phyloP scores from a whole-genome alignment of 495 filamentous ascomycete species.

The Aspergillus wentii region DNA sequence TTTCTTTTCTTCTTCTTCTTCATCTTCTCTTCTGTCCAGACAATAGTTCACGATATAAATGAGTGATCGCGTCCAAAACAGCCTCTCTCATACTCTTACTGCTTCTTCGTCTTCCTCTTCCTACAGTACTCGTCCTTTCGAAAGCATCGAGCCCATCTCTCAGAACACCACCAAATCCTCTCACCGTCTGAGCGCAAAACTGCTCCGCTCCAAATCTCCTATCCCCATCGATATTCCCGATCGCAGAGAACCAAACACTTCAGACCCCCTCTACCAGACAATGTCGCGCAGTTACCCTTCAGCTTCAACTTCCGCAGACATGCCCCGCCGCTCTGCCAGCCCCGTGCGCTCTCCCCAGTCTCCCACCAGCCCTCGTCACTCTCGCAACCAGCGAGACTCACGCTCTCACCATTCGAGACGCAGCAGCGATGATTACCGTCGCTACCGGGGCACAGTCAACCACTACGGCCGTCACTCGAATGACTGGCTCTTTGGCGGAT shows the following conservation, averaged over 20 bases:
- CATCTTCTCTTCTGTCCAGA: no score
- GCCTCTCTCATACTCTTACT: no score
- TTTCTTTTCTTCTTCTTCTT: no score
- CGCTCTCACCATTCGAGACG: conserved; percentile 16
- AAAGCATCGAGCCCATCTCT: no score
- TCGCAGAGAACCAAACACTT: not conserved
- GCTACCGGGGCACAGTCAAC: conserved; percentile 37
- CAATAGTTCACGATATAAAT: no score
- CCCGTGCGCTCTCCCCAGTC: conserved; percentile 11
- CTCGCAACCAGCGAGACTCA: conserved; percentile 12
- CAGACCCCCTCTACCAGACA: conserved; percentile 4
- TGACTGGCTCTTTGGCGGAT: conserved; percentile 46
- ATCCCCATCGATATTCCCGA: conserved; percentile 13
- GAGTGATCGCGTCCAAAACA: no score
- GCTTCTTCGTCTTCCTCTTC: no score
- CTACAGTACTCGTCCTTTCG: no score
- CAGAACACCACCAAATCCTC: no score
- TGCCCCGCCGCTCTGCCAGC: conserved; percentile 18
- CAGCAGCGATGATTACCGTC: conserved; percentile 32
- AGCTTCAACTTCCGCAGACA: no score
- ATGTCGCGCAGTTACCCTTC: no score
- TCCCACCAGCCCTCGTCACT: conserved; percentile 14
- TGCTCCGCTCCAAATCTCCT: conserved; percentile 18
- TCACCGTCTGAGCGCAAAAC: no score
- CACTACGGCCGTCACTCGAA: conserved; percentile 46